Base-by-base conservation (phyloP, 2,329 filamentous ascomycete genomes). In the Sclerotinia spermophila region DNA sequence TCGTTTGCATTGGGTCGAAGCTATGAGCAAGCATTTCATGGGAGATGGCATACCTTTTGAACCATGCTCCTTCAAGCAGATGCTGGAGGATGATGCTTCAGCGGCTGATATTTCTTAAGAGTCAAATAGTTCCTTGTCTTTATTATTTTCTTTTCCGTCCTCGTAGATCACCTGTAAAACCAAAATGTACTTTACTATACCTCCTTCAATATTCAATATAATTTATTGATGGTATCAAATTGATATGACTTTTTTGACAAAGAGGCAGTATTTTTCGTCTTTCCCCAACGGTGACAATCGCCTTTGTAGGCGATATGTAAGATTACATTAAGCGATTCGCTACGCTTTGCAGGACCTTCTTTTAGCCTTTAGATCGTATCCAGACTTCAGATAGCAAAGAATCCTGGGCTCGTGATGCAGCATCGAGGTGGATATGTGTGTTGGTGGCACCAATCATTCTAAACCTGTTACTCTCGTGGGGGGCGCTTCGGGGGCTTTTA, bases 11-110 rank as follows among this genome's bases (percentile, higher is more conserved):
- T 97, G 94, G 94, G 94, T 97, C 73, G 95, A 97, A 82, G 95
- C 94, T 27, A 97, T 97, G 89, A 96, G 93, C 83, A 97, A 97
- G 84, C 95, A 97, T 84, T 96, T 96, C 81, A 90, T 97, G 80
- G 96, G 96, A 78, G 92, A 92, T 72, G 94, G 94, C 68, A 89
- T 94, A 81, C 86, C 93, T 2, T 97, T 97, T 81, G 86, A 90
- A 78, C 94, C 94, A 6, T 97, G 97, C 80, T 96, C 92, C 74
- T 97, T 97, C 81, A 89, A 90, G 82, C 85, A 87, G 48, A 83
- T 97, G 79, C 82, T 97, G 75, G 94, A 97, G 81, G 94, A 97
- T 80, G 92, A 96, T 72, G 87, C 89, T 74, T 84, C 86, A 70
- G 79, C 87, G 76, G 86, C 84, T 76, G 85, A 87, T 73, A 88